phyloP scores from a whole-genome alignment of 2,329 filamentous ascomycete species.

The Mycosphaerella arachidis region DNA sequence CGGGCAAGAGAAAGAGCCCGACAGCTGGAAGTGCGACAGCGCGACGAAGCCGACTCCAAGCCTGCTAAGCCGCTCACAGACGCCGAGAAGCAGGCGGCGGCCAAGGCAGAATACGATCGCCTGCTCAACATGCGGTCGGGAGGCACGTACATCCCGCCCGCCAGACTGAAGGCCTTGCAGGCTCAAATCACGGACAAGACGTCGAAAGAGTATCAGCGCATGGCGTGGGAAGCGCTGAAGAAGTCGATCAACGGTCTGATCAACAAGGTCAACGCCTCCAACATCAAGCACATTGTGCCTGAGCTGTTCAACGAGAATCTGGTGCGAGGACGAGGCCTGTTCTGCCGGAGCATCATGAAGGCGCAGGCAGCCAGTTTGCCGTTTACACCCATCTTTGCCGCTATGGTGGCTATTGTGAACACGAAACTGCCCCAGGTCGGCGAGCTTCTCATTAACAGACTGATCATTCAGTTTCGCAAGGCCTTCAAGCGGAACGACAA shows the following conservation, averaged over 20 bases:
- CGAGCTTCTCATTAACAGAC: constrained; percentile 76
- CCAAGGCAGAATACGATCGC: constrained; percentile 91
- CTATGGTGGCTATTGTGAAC: constrained; percentile 94
- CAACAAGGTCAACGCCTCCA: constrained; percentile 97
- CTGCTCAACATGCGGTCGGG: constrained; percentile 88
- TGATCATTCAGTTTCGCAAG: constrained; percentile 91
- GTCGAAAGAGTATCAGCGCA: constrained; percentile 95
- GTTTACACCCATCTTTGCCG: constrained; percentile 93
- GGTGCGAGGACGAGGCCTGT: constrained; percentile 82
- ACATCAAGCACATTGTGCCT: constrained; percentile 96
- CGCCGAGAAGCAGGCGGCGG: constrained; percentile 80
- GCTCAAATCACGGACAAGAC: constrained; percentile 95
- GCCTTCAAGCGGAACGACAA: constrained; percentile 96
- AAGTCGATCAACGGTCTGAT: constrained; percentile 98
- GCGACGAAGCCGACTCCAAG: constrained; percentile 39
- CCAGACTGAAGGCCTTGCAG: constrained; percentile 82
- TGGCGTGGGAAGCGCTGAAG: constrained; percentile 98
- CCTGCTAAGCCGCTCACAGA: constrained; percentile 57
- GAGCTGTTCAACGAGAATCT: constrained; percentile 95
- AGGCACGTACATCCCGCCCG: constrained; percentile 93
- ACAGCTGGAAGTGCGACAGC: constrained; percentile 42
- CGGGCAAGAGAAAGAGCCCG: constrained; percentile 51
- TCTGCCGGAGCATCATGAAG: constrained; percentile 97
- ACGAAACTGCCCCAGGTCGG: constrained; percentile 94
- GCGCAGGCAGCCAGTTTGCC: constrained; percentile 92